Evolutionary conservation across 257 asterid genomes (phyloP).

Genomic region (Agastache rugosa): DNA sequence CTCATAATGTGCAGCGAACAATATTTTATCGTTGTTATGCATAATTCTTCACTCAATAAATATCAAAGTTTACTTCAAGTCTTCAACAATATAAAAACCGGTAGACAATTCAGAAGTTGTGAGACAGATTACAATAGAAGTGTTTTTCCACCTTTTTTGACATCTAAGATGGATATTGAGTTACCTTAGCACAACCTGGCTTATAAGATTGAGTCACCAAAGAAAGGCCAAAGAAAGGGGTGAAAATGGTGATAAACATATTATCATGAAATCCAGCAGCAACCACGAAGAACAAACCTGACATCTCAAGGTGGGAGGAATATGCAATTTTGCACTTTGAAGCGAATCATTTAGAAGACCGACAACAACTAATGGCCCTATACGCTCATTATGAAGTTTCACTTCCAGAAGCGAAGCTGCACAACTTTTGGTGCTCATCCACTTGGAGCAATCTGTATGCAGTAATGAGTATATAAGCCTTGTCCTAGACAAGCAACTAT

Average conservation of each 20-base stretch:
- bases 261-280: background rate
- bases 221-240: background rate
- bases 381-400: conserved; percentile 68
- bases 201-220: background rate
- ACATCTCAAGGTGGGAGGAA: conserved; percentile 63
- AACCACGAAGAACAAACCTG: conserved; percentile 58
- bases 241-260: background rate
- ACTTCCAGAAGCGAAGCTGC: conserved; percentile 60
- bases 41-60: background rate
- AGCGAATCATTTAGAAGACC: conserved; percentile 66
- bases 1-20: background rate
- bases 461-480: conserved; percentile 37
- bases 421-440: conserved; percentile 70
- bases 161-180: conserved; percentile 12
- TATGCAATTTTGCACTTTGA: conserved; percentile 45
- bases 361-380: conserved; percentile 72
- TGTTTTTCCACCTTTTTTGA: background rate
- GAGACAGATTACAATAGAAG: background rate
- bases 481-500: background rate
- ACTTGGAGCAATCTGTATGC: conserved; percentile 65
- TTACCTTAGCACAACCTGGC: conserved; percentile 10
- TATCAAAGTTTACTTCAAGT: background rate
- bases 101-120: background rate
- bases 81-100: background rate
- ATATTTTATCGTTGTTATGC: too few species aligned